Conservation (phyloP, 2,329 filamentous ascomycete genomes). For the Claviceps sp. region DNA sequence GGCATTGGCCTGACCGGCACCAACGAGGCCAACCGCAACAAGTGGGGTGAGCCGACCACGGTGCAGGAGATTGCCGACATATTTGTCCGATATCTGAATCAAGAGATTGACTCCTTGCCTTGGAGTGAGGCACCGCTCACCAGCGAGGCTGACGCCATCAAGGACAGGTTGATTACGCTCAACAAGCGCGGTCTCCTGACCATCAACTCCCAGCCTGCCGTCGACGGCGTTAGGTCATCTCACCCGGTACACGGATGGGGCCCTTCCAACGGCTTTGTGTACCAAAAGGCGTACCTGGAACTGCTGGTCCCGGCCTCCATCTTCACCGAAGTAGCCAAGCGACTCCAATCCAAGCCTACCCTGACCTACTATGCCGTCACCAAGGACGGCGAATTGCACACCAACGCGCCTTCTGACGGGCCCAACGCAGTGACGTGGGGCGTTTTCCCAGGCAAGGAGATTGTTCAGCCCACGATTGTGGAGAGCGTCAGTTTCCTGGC, state of each 20-base stretch:
- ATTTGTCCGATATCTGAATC: slow-evolving; percentile 75
- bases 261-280: slow-evolving; percentile 87
- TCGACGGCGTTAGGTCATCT: slow-evolving; percentile 79
- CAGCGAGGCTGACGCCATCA: slow-evolving; percentile 67
- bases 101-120: slow-evolving; percentile 68
- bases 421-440: slow-evolving; percentile 99
- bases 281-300: slow-evolving; percentile 96
- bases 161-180: slow-evolving; percentile 61
- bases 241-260: slow-evolving; percentile 89
- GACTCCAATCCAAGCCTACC: slow-evolving; percentile 65
- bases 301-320: slow-evolving; percentile 72
- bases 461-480: slow-evolving; percentile 99
- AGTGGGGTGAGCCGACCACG: slow-evolving; percentile 78
- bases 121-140: slow-evolving; percentile 91
- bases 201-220: slow-evolving; percentile 93
- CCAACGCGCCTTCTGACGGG: slow-evolving; percentile 72
- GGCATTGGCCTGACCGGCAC: slow-evolving; percentile 87
- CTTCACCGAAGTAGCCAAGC: slow-evolving; percentile 61
- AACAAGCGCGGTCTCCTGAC: slow-evolving; percentile 83
- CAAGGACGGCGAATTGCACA: slow-evolving; percentile 66
- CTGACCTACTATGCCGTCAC: slow-evolving; percentile 93
- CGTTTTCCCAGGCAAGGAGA: slow-evolving; percentile 96
- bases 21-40: slow-evolving; percentile 89
- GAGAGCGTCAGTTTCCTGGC: slow-evolving; percentile 95
- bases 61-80: slow-evolving; percentile 69